Base-by-base conservation (phyloP, 2,329 filamentous ascomycete species). In the Ophiocordyceps australis region DNA sequence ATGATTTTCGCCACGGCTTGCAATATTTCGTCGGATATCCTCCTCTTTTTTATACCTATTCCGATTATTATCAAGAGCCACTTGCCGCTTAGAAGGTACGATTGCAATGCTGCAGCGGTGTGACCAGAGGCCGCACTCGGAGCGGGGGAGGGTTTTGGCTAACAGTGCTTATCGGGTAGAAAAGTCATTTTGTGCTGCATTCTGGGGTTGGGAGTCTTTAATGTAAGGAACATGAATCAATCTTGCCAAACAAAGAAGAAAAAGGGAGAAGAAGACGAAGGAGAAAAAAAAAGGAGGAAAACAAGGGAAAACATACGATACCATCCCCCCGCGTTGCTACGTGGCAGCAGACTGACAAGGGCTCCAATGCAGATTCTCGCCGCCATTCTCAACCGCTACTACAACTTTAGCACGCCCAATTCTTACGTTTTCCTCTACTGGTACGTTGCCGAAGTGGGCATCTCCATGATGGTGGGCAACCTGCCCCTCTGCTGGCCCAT, bases 361-460 rank as follows among this genome's bases (percentile, higher is more conserved):
- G n/a, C n/a, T n/a, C n/a, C n/a, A n/a, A n/a, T n/a, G 11, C 47
- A 61, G 36, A 65, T 74, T 26, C 45, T 73, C 10, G 61, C 62
- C 12, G 63, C 66, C 9, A 55, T 63, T 5, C 47, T 74, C 11
- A 73, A 70, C 46, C 69, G 71, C 31, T 65, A 67, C 38, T 70
- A 69, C 45, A 67, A 63, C 23, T 70, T 74, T 31, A 57, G 47
- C 11, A 45, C 65, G 13, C 62, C 62, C 1, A 71, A 66, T 39
- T 62, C 61, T 3, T 48, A 51, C 10, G 44, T 60, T 20, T 74
- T 68, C 52, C 57, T 67, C 0, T 60, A 60, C 35, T 74, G 67
- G 66, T 69, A 70, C 34, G 57, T 67, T 7, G 57, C 65, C 16
- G 68, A 74, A 38, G 57, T 59, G 9, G 64, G 59, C 23, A 68